Conservation (phyloP, 805 yeast species). For the Saccharomycopsis schoenii region DNA sequence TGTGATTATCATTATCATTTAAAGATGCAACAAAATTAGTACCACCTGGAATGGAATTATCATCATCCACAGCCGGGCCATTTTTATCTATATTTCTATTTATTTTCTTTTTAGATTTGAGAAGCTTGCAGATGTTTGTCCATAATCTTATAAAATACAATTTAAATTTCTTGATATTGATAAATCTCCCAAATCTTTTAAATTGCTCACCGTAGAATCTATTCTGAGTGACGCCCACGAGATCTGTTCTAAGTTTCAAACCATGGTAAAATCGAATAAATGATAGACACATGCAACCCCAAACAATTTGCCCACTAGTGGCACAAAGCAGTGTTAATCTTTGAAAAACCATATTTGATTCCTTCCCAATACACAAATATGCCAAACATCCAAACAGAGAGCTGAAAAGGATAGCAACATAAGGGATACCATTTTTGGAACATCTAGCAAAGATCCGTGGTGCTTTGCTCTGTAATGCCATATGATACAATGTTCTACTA, state of each 20-base stretch:
- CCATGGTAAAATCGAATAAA: conserved; percentile 47
- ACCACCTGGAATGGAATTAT: neutral
- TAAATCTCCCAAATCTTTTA: neutral
- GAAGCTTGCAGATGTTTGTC: neutral
- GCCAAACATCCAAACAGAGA: conserved; percentile 44
- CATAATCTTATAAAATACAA: neutral
- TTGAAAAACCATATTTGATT: conserved; percentile 46
- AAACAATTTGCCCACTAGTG: conserved; percentile 54
- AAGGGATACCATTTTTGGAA: conserved; percentile 61
- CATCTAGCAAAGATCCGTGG: conserved; percentile 54
- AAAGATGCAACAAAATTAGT: neutral
- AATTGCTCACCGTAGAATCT: neutral
- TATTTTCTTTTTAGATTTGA: neutral
- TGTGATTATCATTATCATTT: neutral
- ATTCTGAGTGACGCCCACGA: conserved; percentile 18
- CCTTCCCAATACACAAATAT: conserved; percentile 40
- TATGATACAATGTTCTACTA: conserved; percentile 46
- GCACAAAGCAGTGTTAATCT: conserved; percentile 48
- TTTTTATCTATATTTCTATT: neutral
- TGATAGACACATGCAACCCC: conserved; percentile 56
- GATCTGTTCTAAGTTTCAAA: conserved; percentile 43
- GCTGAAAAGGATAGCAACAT: conserved; percentile 51
- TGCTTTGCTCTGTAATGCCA: conserved; percentile 47
- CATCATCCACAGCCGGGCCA: neutral
- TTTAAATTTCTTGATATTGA: neutral